Percentiles rank a stretch among this genome's conserved stretches.
phyloP scores from a whole-genome alignment of 2,329 filamentous ascomycete species.

The Fusarium pseudocircinatum region DNA sequence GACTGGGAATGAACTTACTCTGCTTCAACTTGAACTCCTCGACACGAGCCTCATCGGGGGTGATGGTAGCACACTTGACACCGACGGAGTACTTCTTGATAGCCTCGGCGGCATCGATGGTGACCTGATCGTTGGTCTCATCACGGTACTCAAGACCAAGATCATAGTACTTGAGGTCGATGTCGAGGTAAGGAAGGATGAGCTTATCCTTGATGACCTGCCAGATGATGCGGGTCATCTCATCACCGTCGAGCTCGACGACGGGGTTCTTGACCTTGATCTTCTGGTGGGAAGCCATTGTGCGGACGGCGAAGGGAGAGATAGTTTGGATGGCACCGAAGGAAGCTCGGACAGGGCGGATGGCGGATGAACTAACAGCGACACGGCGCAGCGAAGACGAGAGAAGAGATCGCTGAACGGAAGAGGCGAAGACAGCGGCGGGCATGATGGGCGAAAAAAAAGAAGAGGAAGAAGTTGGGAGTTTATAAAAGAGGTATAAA shows the following conservation, averaged over 20 bases:
- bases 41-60: conserved; percentile 94
- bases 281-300: conserved; percentile 74
- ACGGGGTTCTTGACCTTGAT: conserved; percentile 99
- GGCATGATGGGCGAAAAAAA: conserved; percentile 43
- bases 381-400: conserved; percentile 45
- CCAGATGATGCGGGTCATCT: conserved; percentile 99
- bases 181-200: conserved; percentile 93
- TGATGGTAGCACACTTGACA: conserved; percentile 99
- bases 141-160: conserved; percentile 94
- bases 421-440: conserved; percentile 42
- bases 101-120: conserved; percentile 91
- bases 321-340: conserved; percentile 52
- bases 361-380: conserved; percentile 37
- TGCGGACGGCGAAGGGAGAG: conserved; percentile 72
- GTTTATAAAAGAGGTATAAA: conserved; percentile 41
- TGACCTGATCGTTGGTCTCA: conserved; percentile 96
- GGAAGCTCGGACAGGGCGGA: conserved; percentile 57
- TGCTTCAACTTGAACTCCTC: conserved; percentile 99
- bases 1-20: conserved; percentile 66
- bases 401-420: conserved; percentile 46
- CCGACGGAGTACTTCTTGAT: conserved; percentile 99
- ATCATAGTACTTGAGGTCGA: conserved; percentile 99
- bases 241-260: conserved; percentile 93
- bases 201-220: conserved; percentile 99
- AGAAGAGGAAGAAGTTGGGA: conserved; percentile 33